phyloP scores from a whole-genome alignment of 352 stramenopile species.

The Pythium phragmitis region DNA sequence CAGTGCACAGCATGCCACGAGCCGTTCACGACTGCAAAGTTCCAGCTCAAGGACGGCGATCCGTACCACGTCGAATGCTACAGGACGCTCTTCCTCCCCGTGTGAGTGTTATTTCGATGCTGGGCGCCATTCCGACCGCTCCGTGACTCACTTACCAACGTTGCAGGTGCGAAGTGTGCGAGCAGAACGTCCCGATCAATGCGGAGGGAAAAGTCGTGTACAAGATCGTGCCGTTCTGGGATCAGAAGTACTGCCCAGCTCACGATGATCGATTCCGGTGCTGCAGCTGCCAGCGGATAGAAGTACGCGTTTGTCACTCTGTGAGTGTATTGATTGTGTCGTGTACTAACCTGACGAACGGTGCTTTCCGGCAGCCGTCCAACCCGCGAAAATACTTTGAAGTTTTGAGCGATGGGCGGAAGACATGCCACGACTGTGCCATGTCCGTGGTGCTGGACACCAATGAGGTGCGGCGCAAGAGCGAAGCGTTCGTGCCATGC shows the following conservation, averaged over 20 bases:
- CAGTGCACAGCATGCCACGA: conserved; percentile 41
- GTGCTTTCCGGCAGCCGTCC: conserved; percentile 26
- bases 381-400: conserved; percentile 47
- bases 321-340: too few species aligned
- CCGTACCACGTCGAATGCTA: conserved; percentile 72
- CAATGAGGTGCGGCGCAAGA: conserved; percentile 32
- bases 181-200: conserved; percentile 52
- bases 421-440: conserved; percentile 65
- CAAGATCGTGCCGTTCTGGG: conserved; percentile 66
- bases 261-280: conserved; percentile 67
- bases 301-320: conserved; percentile 28
- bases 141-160: not conserved
- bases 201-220: conserved; percentile 52
- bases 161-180: conserved; percentile 61
- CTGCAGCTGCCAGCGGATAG: conserved; percentile 70
- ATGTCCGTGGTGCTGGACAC: conserved; percentile 60
- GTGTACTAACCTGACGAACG: not conserved
- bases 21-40: conserved; percentile 29
- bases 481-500: not conserved
- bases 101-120: not conserved
- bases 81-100: conserved; percentile 59
- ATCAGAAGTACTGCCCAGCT: conserved; percentile 56
- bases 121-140: too few species aligned
- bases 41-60: conserved; percentile 46
- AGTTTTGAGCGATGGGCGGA: conserved; percentile 55